These are phyloP conservation scores for Boletus subparvulus DNA, from an alignment of 768 basidiomycete species.

Conservation along the genomic window DNA sequence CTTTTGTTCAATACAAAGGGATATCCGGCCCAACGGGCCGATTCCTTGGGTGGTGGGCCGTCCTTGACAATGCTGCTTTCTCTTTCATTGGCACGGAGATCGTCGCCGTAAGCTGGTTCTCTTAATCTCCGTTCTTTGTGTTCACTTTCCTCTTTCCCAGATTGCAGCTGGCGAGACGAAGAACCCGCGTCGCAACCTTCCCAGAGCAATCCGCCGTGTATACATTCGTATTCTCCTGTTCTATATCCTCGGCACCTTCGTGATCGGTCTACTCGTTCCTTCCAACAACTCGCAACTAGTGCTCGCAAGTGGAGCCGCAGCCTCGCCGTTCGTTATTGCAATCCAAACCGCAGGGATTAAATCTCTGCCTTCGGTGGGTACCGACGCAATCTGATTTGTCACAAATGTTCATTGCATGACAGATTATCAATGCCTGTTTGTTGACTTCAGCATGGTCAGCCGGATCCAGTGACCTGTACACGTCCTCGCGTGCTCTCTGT, in stretches of 20 bases:
- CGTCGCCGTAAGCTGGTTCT: conserved; percentile 63
- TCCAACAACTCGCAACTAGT: conserved; percentile 58
- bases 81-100: conserved; percentile 94
- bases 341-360: conserved; percentile 85
- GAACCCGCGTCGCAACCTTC: conserved; percentile 74
- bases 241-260: conserved; percentile 62
- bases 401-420: neutral
- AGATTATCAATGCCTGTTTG: conserved; percentile 81
- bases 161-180: conserved; percentile 89
- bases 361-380: conserved; percentile 67
- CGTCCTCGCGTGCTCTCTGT: conserved; percentile 85
- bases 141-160: conserved; percentile 36
- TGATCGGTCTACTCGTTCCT: conserved; percentile 85
- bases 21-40: conserved; percentile 70
- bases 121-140: neutral
- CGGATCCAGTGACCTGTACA: conserved; percentile 86
- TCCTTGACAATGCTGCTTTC: conserved; percentile 87
- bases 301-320: conserved; percentile 55
- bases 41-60: conserved; percentile 72
- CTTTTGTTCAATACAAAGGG: conserved; percentile 70
- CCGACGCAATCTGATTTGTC: conserved; percentile 15
- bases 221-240: conserved; percentile 83
- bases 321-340: conserved; percentile 91
- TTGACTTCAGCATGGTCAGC: conserved; percentile 93
- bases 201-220: conserved; percentile 55